These are phyloP conservation scores for Cystobasidiaceae sp. DNA, from an alignment of 1,284 basidiomycete genomes.

Conservation along the genomic window DNA sequence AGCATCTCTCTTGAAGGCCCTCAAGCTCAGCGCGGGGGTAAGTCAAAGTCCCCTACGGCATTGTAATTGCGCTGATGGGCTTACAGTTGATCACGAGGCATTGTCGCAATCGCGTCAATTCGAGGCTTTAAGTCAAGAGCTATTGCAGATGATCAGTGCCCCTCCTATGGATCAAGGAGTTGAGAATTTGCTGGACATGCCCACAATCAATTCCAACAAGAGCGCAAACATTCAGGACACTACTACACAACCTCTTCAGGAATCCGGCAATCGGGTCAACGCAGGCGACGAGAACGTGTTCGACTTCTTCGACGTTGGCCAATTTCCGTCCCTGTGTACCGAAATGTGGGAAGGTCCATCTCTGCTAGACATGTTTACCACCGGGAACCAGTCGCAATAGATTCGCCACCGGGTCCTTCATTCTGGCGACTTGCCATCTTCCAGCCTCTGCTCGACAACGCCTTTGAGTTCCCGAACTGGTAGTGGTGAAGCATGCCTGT, in stretches of 20 bases:
- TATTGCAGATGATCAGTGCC: slow-evolving; percentile 3
- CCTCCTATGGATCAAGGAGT: too few relatives aligned
- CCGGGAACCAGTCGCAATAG: too few relatives aligned
- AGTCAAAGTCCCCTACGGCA: neutral
- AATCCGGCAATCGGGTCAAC: neutral
- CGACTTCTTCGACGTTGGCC: slow-evolving; percentile 14
- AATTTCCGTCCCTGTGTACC: too few relatives aligned
- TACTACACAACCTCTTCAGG: neutral
- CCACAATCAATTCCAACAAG: neutral
- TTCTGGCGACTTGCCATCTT: too few relatives aligned
- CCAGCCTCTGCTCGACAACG: too few relatives aligned
- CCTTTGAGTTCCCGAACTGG: too few relatives aligned
- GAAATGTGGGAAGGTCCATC: slow-evolving; percentile 11
- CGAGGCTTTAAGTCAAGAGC: slow-evolving; percentile 14
- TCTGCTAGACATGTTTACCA: slow-evolving; percentile 15
- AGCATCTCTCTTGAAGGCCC: slow-evolving; percentile 10
- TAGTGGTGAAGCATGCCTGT: too few relatives aligned
- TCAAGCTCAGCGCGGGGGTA: neutral
- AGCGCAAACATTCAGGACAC: neutral
- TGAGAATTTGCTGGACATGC: too few relatives aligned
- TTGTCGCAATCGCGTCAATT: slow-evolving; percentile 12
- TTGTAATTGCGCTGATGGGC: neutral
- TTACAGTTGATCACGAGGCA: neutral
- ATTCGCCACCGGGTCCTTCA: too few relatives aligned
- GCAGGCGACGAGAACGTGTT: neutral